Conservation (phyloP, 345 rosid genomes). For the Camelina laxa region DNA sequence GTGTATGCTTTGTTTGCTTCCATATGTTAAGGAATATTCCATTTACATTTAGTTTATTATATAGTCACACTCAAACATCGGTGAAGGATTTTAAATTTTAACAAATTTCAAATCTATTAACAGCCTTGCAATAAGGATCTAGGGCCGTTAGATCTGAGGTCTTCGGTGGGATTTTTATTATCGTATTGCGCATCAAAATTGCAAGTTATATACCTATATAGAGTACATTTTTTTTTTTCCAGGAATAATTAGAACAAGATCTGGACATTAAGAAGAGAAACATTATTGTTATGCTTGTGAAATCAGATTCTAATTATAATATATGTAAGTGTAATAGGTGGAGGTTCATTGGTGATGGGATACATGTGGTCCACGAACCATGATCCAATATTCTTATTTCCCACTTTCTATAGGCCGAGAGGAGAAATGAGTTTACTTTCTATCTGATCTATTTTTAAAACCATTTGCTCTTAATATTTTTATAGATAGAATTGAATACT, state of each 20-base stretch:
- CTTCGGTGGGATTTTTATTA: constrained; percentile 2
- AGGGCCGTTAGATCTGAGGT: constrained; percentile 15
- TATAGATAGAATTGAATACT: neutral
- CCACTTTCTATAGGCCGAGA: constrained; percentile 17
- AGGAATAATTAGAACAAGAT: neutral
- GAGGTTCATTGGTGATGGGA: constrained; percentile 28
- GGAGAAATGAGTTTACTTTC: neutral
- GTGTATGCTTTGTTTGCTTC: constrained; percentile 20
- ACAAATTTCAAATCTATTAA: neutral
- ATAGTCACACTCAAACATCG: constrained; percentile 10
- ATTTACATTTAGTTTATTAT: neutral
- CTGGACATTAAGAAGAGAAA: constrained; percentile 18
- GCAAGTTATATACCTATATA: neutral
- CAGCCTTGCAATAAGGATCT: constrained; percentile 26
- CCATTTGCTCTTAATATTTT: neutral
- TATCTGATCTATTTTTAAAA: too few relatives aligned
- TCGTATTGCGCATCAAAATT: neutral
- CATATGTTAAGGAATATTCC: constrained; percentile 32
- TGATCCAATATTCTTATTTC: constrained; percentile 31
- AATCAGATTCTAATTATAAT: neutral
- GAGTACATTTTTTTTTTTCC: neutral
- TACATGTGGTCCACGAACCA: constrained; percentile 52
- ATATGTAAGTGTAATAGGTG: neutral
- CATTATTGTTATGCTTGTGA: constrained; percentile 26
- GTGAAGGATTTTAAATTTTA: neutral